Conservation (phyloP, 345 rosid species). For the Arabidopsis arenosa region DNA sequence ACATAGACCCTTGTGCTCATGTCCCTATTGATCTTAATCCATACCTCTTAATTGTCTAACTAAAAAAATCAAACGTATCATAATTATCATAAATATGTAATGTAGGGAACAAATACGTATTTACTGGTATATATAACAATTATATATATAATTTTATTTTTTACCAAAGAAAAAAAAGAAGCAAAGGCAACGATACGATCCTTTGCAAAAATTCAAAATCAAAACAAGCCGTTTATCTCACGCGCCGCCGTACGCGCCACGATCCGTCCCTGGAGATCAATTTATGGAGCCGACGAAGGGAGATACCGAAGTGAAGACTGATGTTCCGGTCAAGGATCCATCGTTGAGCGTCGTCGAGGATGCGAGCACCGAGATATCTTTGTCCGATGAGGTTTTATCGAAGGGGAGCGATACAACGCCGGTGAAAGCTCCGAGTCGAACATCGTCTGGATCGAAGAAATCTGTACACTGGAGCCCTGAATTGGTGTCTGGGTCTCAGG, state of each 20-base stretch:
- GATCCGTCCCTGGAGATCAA: neutral
- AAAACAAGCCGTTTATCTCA: too few relatives aligned
- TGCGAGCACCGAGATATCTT: slow-evolving; percentile 42
- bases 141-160: too few relatives aligned
- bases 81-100: slow-evolving; percentile 2
- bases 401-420: slow-evolving; percentile 27
- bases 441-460: slow-evolving; percentile 55
- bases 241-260: slow-evolving; percentile 29
- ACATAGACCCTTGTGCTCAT: too few relatives aligned
- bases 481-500: slow-evolving; percentile 61
- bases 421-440: slow-evolving; percentile 41
- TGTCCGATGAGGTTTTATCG: slow-evolving; percentile 37
- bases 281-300: slow-evolving; percentile 55
- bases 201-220: slow-evolving; percentile 4
- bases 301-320: slow-evolving; percentile 59
- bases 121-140: slow-evolving; percentile 1
- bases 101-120: neutral
- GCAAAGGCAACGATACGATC: slow-evolving; percentile 35
- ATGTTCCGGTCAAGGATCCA: slow-evolving; percentile 52
- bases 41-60: neutral
- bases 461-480: slow-evolving; percentile 81
- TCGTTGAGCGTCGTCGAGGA: slow-evolving; percentile 33
- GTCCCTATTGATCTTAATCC: too few relatives aligned
- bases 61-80: neutral
- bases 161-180: neutral